Percentiles rank a stretch among this genome's conserved stretches.
Conservation (phyloP, 2,329 filamentous ascomycete genomes). For the Colletotrichum sp. region DNA sequence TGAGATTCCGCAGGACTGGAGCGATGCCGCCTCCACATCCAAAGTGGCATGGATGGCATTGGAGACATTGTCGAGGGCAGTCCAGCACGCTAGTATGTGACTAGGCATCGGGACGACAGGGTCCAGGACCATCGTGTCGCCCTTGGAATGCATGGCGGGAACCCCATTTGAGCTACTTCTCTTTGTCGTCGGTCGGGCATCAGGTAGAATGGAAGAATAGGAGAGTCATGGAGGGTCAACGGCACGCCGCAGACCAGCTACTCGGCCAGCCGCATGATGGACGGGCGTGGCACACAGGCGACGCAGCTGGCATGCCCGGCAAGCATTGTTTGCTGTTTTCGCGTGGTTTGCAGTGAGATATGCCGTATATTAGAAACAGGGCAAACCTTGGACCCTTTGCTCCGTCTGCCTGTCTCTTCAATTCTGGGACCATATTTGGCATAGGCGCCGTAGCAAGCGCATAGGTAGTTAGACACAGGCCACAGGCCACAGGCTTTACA, state of each 20-base stretch:
- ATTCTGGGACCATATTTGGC: neutral
- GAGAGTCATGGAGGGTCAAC: neutral
- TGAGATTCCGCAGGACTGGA: neutral
- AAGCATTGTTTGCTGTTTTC: slow-evolving; percentile 2
- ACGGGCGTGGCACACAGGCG: neutral
- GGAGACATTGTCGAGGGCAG: neutral
- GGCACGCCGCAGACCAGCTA: slow-evolving; percentile 9
- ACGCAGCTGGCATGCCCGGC: neutral
- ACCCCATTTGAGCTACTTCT: neutral
- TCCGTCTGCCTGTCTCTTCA: neutral
- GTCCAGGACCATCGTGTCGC: neutral
- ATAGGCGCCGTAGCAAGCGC: neutral
- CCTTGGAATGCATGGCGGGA: neutral
- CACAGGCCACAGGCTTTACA: neutral
- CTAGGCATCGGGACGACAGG: neutral
- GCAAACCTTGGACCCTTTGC: neutral
- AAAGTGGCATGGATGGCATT: neutral
- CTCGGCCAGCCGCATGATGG: slow-evolving; percentile 10
- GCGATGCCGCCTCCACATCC: neutral
- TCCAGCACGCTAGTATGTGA: neutral
- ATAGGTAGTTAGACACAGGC: neutral
- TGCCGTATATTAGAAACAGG: neutral
- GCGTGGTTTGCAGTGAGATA: neutral
- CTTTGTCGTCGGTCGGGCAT: neutral
- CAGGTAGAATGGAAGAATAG: neutral